phyloP scores from a whole-genome alignment of 2,329 filamentous ascomycete species.

The Fusarium camptoceras region DNA sequence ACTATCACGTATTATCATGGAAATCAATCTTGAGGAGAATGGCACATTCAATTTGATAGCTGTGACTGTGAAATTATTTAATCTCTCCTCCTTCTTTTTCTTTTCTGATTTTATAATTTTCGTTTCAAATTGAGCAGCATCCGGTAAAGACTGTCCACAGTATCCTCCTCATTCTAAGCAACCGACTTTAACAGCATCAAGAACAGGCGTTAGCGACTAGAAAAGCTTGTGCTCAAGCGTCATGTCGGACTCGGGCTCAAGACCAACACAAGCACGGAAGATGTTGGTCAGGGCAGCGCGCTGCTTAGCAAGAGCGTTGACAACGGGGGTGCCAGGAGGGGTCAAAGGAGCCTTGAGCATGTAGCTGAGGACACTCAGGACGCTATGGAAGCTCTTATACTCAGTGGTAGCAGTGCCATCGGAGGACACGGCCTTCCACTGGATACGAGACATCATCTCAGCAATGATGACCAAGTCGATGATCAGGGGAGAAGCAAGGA shows the following conservation, averaged over 20 bases:
- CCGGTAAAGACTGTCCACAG: conserved; percentile 34
- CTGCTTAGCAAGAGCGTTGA: conserved; percentile 97
- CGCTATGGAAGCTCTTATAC: conserved; percentile 95
- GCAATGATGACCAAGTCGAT: conserved; percentile 93
- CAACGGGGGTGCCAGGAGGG: conserved; percentile 91
- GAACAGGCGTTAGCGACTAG: conserved; percentile 53
- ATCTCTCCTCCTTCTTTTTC: conserved; percentile 37
- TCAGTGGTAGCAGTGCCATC: conserved; percentile 68
- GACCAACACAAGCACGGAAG: conserved; percentile 95
- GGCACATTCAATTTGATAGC: conserved; percentile 41
- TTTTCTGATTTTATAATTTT: conserved; percentile 7
- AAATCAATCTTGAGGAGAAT: conserved; percentile 27
- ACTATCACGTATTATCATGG: neutral
- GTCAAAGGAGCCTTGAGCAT: conserved; percentile 98
- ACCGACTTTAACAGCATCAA: conserved; percentile 1
- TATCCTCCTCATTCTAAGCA: conserved; percentile 8
- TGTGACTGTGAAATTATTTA: conserved; percentile 34
- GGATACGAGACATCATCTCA: conserved; percentile 98
- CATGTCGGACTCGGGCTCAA: conserved; percentile 99
- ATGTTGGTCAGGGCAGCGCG: conserved; percentile 95
- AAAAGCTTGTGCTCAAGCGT: conserved; percentile 99
- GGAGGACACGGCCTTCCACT: conserved; percentile 78
- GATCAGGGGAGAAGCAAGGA: conserved; percentile 94
- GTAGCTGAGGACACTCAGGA: conserved; percentile 96
- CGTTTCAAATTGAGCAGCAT: conserved; percentile 7